Evolutionary conservation across 108 stramenopile genomes (phyloP).

Genomic region (Pseudonitzschia multiseries): DNA sequence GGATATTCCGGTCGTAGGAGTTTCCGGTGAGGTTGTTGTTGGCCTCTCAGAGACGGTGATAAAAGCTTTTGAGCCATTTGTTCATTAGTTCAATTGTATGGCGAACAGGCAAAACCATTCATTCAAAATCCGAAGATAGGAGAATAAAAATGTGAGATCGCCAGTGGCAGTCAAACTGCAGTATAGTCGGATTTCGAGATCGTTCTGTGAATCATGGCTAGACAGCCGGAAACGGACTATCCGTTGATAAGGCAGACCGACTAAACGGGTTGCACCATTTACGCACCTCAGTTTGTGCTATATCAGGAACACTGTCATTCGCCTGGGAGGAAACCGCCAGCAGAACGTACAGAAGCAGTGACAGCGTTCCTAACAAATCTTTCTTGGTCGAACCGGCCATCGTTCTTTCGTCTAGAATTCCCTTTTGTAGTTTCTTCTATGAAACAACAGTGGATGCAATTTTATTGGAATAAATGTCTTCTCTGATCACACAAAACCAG

Average conservation of each 20-base stretch:
- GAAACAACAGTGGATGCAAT: neutral
- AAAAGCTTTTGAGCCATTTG: neutral
- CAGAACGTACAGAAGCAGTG: neutral
- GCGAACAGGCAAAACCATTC: neutral
- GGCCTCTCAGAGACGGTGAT: neutral
- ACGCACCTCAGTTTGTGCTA: neutral
- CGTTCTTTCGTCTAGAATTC: neutral
- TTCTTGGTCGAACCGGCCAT: neutral
- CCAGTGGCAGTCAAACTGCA: neutral
- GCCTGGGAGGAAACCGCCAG: neutral
- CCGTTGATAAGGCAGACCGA: too few species aligned
- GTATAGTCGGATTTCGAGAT: neutral
- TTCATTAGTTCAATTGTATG: too few species aligned
- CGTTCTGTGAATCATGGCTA: too few species aligned
- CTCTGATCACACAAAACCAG: neutral
- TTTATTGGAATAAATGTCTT: neutral
- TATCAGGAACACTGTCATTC: neutral
- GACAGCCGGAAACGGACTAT: too few species aligned
- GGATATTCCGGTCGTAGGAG: slow-evolving; percentile 8
- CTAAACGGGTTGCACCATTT: too few species aligned
- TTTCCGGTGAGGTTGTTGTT: neutral
- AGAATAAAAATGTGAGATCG: too few species aligned
- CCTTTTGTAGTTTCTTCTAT: neutral
- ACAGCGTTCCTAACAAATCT: neutral
- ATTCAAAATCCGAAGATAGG: too few species aligned